Evolutionary conservation across 2,329 filamentous ascomycete species (phyloP), one percentile per base, ranked within the genome.

Genomic region (Amphichorda felina): DNA sequence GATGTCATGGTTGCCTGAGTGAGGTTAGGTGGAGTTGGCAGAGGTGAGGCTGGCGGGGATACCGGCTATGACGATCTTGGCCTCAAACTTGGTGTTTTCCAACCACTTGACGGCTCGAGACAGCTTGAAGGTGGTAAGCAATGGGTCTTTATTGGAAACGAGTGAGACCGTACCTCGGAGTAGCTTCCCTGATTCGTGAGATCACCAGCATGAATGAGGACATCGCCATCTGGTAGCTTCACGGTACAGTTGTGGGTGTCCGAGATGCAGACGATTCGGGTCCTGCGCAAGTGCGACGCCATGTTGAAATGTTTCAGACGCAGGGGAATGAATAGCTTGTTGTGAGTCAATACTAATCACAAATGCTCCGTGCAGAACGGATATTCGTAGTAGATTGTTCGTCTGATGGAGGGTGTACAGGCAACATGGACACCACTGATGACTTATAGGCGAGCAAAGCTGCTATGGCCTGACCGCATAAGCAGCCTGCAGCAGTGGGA

Each of bases 181-280:
- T 62, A 61, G 43, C 61, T 78, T 13, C 82, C 82, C 49, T 81
- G 75, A 50, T 85, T 86, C 4, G 81, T 84, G 44, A 88, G 55
- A 50, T 88, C 82, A 6, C 82, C 82, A 2, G 82, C 81, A 49
- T 86, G 81, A 34, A 87, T 76, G 24, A 88, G 63, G 8, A 88
- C 72, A 50, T 88, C 80, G 28, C 82, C 82, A 16, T 66, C 67
- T 0, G 82, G 82, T 1, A 86, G 65, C 45, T 73, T 78, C 45
- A 72, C 63, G 3, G 66, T 65, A 44, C 63, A 67, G 50, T 83
- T 83, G 55, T 87, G 81, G 2, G 81, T 87, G 56, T 88, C 82
- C 4, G 82, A 82, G 38, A 87, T 68, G 57, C 80, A 85, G 35
- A 87, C 79, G 38, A 87, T 69, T 40, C 81, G 70, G 5, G 79